These are phyloP conservation scores for Rhododendron ovatum DNA, from an alignment of 148 eudicot genomes.

Conservation along the genomic window DNA sequence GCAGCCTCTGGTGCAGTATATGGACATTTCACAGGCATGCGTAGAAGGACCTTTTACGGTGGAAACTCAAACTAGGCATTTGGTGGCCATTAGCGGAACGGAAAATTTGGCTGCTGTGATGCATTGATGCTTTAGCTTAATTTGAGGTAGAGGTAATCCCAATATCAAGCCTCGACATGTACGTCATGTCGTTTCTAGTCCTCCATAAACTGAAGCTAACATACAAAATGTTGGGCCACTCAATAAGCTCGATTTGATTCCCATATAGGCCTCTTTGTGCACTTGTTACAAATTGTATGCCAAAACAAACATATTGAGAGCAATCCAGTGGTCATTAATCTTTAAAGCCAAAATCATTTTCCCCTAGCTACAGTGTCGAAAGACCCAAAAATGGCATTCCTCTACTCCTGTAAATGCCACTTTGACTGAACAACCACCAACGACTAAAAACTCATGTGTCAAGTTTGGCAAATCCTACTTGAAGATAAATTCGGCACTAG, in stretches of 20 bases:
- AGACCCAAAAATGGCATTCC: neutral
- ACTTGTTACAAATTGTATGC: neutral
- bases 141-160: neutral
- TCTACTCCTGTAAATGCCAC: neutral
- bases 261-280: neutral
- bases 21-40: neutral
- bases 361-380: neutral
- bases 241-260: neutral
- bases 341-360: neutral
- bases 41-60: neutral
- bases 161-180: neutral
- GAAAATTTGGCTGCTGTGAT: neutral
- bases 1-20: neutral
- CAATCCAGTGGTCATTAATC: neutral
- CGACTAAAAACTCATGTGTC: neutral
- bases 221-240: neutral
- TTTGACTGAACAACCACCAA: neutral
- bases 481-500: neutral
- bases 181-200: neutral
- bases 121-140: neutral
- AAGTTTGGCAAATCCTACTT: neutral
- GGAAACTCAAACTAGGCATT: neutral
- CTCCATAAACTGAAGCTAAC: neutral
- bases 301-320: neutral
- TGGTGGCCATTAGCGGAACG: neutral